A percentile compares a stretch with the other conserved stretches of the same genome.
These are phyloP conservation scores for Emergomyces orientalis DNA, from an alignment of 2,329 filamentous ascomycete genomes.

Conservation along the genomic window DNA sequence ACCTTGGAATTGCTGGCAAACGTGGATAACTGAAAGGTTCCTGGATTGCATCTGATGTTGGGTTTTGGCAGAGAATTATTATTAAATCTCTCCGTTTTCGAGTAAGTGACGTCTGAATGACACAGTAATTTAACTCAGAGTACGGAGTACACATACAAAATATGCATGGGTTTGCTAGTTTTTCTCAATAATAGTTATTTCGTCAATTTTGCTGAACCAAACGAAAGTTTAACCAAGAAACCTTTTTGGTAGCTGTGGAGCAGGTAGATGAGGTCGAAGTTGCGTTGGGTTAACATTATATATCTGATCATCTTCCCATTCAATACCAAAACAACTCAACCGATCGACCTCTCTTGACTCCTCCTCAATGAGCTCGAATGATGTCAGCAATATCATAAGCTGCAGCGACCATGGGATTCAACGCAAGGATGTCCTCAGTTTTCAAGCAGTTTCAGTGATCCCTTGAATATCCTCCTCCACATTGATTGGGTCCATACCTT, in stretches of 20 bases:
- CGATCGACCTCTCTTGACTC: neutral
- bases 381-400: neutral
- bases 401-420: neutral
- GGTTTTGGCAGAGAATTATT: too few species aligned
- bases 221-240: too few species aligned
- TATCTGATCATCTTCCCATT: neutral
- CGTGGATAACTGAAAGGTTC: neutral
- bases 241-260: too few species aligned
- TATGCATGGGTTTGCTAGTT: too few species aligned
- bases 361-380: neutral
- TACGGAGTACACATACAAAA: too few species aligned
- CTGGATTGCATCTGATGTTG: neutral
- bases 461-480: neutral
- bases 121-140: too few species aligned
- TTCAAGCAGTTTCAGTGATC: neutral
- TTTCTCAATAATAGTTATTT: too few species aligned
- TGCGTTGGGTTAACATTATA: too few species aligned
- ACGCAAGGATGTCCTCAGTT: neutral
- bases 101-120: neutral
- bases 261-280: too few species aligned
- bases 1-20: neutral
- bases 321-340: neutral
- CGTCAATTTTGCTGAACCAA: too few species aligned
- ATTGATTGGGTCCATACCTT: neutral
- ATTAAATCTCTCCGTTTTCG: too few species aligned